Evolutionary conservation across 2,329 filamentous ascomycete genomes (phyloP).

Genomic region (Colletotrichum sublineola): DNA sequence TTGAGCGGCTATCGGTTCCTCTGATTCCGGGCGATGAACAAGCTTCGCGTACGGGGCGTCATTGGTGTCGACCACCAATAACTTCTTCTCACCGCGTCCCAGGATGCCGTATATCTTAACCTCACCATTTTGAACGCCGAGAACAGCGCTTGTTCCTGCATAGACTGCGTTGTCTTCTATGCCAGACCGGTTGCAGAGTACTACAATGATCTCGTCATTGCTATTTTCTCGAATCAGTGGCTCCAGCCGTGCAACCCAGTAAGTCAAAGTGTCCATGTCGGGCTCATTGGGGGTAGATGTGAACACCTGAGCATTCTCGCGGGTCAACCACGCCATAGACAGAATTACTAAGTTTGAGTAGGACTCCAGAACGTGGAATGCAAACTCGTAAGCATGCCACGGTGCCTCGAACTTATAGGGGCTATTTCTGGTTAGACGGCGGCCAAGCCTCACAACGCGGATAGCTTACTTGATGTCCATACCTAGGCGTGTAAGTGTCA

Average conservation of each 20-base stretch:
- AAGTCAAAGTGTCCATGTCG: conserved; percentile 79
- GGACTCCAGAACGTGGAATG: conserved; percentile 68
- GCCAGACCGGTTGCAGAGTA: conserved; percentile 80
- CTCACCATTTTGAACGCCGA: conserved; percentile 74
- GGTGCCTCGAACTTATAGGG: conserved; percentile 56
- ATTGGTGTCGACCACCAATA: conserved; percentile 76
- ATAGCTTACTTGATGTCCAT: conserved; percentile 72
- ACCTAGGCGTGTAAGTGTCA: conserved; percentile 25
- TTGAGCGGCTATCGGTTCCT: not conserved
- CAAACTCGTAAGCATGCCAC: conserved; percentile 59
- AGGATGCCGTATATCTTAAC: conserved; percentile 78
- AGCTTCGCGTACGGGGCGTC: conserved; percentile 60
- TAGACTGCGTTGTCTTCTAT: conserved; percentile 76
- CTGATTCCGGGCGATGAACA: conserved; percentile 44
- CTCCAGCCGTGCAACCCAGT: conserved; percentile 80
- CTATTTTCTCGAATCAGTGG: conserved; percentile 68
- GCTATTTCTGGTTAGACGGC: conserved; percentile 39
- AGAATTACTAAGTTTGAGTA: conserved; percentile 75
- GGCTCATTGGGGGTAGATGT: conserved; percentile 67
- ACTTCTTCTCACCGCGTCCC: conserved; percentile 76
- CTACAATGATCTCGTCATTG: conserved; percentile 69
- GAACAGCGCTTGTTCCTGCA: conserved; percentile 79
- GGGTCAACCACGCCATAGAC: conserved; percentile 84
- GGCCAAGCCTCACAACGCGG: not conserved
- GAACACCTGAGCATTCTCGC: conserved; percentile 61